phyloP scores from a whole-genome alignment of 2,329 filamentous ascomycete species.

The Colletotrichum lindemuthianum region DNA sequence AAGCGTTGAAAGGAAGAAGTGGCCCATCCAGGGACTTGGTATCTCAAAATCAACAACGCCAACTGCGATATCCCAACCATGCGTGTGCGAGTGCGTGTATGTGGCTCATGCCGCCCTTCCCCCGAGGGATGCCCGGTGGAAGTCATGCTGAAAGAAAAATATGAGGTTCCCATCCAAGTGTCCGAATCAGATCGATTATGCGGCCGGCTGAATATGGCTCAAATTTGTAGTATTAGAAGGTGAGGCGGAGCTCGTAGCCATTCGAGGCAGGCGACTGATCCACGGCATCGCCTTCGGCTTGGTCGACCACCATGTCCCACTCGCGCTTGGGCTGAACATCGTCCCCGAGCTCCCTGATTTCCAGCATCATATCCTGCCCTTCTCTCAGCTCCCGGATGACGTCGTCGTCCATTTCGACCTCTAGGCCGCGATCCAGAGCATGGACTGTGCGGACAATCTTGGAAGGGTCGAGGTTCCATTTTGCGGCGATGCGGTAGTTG shows the following conservation, averaged over 20 bases:
- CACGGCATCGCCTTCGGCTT: conserved; percentile 49
- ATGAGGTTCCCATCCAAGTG: conserved; percentile 8
- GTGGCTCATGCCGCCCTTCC: conserved; percentile 15
- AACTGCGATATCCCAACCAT: conserved; percentile 34
- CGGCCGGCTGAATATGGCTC: conserved; percentile 23
- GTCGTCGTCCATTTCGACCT: conserved; percentile 91
- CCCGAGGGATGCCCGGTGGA: conserved; percentile 23
- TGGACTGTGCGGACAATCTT: conserved; percentile 78
- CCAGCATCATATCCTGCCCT: conserved; percentile 89
- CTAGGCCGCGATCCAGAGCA: conserved; percentile 77
- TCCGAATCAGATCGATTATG: conserved; percentile 22
- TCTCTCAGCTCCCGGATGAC: conserved; percentile 85
- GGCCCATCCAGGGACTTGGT: conserved; percentile 36
- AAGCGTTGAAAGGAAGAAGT: conserved; percentile 35
- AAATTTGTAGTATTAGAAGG: conserved; percentile 49
- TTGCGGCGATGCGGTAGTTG: conserved; percentile 75
- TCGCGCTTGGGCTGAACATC: conserved; percentile 60
- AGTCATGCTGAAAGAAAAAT: conserved; percentile 14
- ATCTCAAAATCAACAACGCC: conserved; percentile 38
- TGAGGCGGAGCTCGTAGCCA: conserved; percentile 57
- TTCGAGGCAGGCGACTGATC: conserved; percentile 43
- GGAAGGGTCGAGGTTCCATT: conserved; percentile 81
- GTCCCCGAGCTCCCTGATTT: conserved; percentile 62
- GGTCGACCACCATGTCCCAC: conserved; percentile 71
- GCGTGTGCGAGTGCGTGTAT: conserved; percentile 30